Evolutionary conservation across 2,329 filamentous ascomycete species (phyloP).

Genomic region (Penicillium brevicompactum): DNA sequence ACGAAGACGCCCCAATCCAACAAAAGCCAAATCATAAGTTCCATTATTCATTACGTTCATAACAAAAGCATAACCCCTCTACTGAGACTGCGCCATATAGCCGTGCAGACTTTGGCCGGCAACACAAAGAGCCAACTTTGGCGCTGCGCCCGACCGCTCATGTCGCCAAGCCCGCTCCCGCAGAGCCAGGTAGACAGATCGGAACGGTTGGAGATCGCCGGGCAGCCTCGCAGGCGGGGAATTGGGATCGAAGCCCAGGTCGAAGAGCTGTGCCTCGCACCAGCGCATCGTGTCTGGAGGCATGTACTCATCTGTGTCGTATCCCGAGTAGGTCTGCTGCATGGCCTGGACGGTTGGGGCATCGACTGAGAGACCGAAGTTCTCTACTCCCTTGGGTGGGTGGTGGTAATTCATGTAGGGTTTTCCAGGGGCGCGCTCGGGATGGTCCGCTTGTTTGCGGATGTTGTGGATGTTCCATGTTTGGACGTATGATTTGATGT

Average conservation of each 20-base stretch:
- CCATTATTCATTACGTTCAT: background rate
- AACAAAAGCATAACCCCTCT: background rate
- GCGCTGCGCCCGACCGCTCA: conserved; percentile 1
- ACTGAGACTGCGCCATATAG: conserved; percentile 1
- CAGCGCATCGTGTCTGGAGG: conserved; percentile 7
- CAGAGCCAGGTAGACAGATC: conserved; percentile 6
- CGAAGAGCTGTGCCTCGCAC: conserved; percentile 7
- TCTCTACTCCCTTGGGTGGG: conserved; percentile 12
- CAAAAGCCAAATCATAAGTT: background rate
- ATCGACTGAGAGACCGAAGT: conserved; percentile 8
- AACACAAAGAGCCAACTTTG: conserved; percentile 2
- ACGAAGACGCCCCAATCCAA: too few species aligned
- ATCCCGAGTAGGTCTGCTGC: background rate
- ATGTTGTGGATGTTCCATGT: conserved; percentile 16
- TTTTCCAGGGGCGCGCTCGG: conserved; percentile 7
- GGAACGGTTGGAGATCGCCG: conserved; percentile 9
- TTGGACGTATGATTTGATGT: conserved; percentile 11
- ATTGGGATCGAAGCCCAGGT: conserved; percentile 11
- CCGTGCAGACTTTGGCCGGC: background rate
- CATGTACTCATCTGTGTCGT: conserved; percentile 13
- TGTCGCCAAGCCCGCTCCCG: conserved; percentile 9
- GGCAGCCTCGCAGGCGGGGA: conserved; percentile 2
- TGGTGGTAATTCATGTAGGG: conserved; percentile 15
- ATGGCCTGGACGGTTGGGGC: conserved; percentile 1
- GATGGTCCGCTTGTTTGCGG: conserved; percentile 7